phyloP scores from a whole-genome alignment of 441 rosid species.

The Geranium incanum region DNA sequence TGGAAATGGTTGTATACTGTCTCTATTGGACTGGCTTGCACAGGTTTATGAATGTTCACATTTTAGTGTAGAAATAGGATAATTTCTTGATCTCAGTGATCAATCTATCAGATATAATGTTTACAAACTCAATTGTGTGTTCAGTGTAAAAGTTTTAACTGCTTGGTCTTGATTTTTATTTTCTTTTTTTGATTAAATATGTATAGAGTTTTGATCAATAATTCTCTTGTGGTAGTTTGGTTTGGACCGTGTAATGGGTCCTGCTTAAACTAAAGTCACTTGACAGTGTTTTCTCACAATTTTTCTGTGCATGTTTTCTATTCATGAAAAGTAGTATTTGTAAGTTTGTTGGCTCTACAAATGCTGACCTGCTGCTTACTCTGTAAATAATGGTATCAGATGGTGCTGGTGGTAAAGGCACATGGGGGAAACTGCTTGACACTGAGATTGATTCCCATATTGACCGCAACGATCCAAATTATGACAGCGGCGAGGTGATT shows the following conservation, averaged over 20 bases:
- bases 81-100: too few species aligned
- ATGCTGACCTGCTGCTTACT: not conserved
- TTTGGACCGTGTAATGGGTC: not conserved
- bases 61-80: too few species aligned
- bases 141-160: not conserved
- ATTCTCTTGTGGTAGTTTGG: too few species aligned
- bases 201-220: too few species aligned
- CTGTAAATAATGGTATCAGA: slow-evolving; percentile 21
- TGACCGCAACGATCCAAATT: slow-evolving; percentile 27
- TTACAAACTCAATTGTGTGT: not conserved
- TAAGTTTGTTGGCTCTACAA: not conserved
- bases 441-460: slow-evolving; percentile 24
- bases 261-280: not conserved
- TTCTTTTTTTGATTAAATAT: too few species aligned
- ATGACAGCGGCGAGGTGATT: slow-evolving; percentile 29
- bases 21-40: too few species aligned
- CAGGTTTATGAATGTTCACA: too few species aligned
- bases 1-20: too few species aligned
- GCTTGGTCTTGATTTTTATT: too few species aligned
- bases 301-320: not conserved
- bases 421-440: slow-evolving; percentile 28
- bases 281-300: not conserved
- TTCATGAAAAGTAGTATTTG: not conserved
- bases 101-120: not conserved
- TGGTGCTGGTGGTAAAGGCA: slow-evolving; percentile 31